These are phyloP conservation scores for Skeletonema menzelii DNA, from an alignment of 108 stramenopile genomes.

Conservation along the genomic window DNA sequence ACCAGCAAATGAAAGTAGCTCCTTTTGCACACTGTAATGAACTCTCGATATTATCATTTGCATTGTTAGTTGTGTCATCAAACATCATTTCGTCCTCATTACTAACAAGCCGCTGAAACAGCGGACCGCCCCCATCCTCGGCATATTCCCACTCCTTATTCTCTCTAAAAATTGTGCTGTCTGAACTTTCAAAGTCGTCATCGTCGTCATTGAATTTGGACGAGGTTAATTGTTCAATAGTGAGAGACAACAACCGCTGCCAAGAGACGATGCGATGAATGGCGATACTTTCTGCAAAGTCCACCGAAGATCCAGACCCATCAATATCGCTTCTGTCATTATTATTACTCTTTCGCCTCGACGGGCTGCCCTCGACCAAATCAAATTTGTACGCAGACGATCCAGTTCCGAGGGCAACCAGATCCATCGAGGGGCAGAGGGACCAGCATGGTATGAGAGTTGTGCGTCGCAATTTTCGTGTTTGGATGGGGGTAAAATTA, in stretches of 20 bases:
- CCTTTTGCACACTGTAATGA: not conserved
- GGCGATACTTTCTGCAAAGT: slow-evolving; percentile 25
- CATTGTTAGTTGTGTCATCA: not conserved
- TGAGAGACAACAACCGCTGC: slow-evolving; percentile 60
- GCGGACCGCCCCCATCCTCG: slow-evolving; percentile 19
- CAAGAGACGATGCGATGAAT: slow-evolving; percentile 73
- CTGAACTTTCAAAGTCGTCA: not conserved
- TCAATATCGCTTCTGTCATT: not conserved
- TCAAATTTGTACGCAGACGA: not conserved
- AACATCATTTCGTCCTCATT: not conserved
- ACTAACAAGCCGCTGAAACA: slow-evolving; percentile 2
- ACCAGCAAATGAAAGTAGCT: slow-evolving; percentile 51
- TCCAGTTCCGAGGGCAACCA: slow-evolving; percentile 50
- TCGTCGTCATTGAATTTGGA: slow-evolving; percentile 18
- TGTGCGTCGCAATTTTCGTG: slow-evolving; percentile 39
- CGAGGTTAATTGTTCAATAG: slow-evolving; percentile 19
- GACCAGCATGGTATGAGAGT: slow-evolving; percentile 29
- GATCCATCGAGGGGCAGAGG: slow-evolving; percentile 86
- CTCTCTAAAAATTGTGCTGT: not conserved
- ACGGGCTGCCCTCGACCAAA: slow-evolving; percentile 2
- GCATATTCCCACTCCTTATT: slow-evolving; percentile 33
- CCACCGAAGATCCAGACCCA: not conserved
- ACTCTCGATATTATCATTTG: not conserved
- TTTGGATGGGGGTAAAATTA: slow-evolving; percentile 64
- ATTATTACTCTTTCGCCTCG: not conserved